phyloP scores from a whole-genome alignment of 1,284 basidiomycete genomes.

The Microbotryum saponariae region DNA sequence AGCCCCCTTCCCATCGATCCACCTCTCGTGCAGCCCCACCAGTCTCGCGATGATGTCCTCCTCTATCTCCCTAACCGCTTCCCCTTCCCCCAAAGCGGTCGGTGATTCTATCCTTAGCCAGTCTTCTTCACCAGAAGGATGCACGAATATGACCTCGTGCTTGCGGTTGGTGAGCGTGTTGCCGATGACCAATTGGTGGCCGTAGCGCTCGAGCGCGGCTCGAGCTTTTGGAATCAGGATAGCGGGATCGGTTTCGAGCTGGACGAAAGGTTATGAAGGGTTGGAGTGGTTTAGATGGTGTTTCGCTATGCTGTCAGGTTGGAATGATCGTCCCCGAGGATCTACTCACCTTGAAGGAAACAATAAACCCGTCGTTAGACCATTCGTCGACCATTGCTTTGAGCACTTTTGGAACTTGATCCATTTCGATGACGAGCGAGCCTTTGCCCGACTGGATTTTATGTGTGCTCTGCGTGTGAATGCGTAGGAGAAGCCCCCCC shows the following conservation, averaged over 20 bases:
- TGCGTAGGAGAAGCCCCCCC: background rate
- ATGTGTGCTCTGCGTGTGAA: slow-evolving; percentile 67
- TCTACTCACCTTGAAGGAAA: slow-evolving; percentile 80
- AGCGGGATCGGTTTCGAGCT: slow-evolving; percentile 85
- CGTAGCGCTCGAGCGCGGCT: slow-evolving; percentile 80
- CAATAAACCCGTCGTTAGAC: slow-evolving; percentile 83
- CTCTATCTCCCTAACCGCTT: slow-evolving; percentile 60
- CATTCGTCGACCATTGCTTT: slow-evolving; percentile 89
- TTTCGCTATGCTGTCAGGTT: background rate
- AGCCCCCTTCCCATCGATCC: slow-evolving; percentile 46
- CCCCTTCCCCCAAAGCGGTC: background rate
- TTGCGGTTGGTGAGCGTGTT: slow-evolving; percentile 87
- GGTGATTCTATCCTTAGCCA: no score
- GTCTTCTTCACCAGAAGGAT: no score
- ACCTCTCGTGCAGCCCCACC: slow-evolving; percentile 61
- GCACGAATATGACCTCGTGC: slow-evolving; percentile 81
- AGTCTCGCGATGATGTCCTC: slow-evolving; percentile 78
- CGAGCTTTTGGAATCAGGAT: slow-evolving; percentile 86
- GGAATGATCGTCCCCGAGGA: background rate
- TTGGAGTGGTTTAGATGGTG: no score
- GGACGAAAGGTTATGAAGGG: slow-evolving; percentile 5
- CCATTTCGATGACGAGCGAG: slow-evolving; percentile 90
- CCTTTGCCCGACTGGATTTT: slow-evolving; percentile 97
- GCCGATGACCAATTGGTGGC: slow-evolving; percentile 94
- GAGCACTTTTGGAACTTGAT: slow-evolving; percentile 94